Percentiles rank a stretch among this genome's conserved stretches.
Conservation (phyloP, 768 basidiomycete genomes). For the Inosperma sp. region DNA sequence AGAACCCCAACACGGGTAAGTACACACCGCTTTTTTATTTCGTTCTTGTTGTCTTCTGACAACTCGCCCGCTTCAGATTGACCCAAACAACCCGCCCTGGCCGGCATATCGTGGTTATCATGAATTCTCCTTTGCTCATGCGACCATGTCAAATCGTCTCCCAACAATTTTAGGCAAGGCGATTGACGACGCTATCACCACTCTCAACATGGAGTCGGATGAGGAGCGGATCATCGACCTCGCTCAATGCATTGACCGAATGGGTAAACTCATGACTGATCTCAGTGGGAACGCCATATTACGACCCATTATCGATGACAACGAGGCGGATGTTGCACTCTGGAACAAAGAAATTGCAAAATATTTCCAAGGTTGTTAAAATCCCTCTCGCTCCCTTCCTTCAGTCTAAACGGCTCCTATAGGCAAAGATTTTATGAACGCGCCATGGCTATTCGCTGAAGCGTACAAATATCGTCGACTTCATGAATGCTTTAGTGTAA, state of each 20-base stretch:
- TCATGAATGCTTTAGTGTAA: slow-evolving; percentile 89
- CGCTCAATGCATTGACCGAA: slow-evolving; percentile 78
- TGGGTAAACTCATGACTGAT: slow-evolving; percentile 87
- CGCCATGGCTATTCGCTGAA: slow-evolving; percentile 95
- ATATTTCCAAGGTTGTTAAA: slow-evolving; percentile 73
- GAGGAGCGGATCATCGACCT: slow-evolving; percentile 87
- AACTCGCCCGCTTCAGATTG: slow-evolving; percentile 41
- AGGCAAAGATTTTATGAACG: slow-evolving; percentile 93
- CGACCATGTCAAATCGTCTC: slow-evolving; percentile 93
- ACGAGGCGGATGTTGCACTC: slow-evolving; percentile 85
- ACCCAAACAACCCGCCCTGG: slow-evolving; percentile 82
- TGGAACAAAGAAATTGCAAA: slow-evolving; percentile 98
- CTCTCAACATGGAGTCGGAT: slow-evolving; percentile 78
- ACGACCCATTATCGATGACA: slow-evolving; percentile 85
- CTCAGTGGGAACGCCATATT: slow-evolving; percentile 80
- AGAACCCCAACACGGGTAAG: slow-evolving; percentile 65
- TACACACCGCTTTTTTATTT: slow-evolving; percentile 9
- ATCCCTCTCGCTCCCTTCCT: neutral
- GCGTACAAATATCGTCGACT: slow-evolving; percentile 91
- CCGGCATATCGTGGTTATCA: slow-evolving; percentile 79
- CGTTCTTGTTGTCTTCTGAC: too few species aligned
- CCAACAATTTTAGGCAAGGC: slow-evolving; percentile 96
- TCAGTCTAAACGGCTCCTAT: neutral
- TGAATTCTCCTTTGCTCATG: slow-evolving; percentile 82
- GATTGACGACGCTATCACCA: slow-evolving; percentile 85